A percentile compares a stretch with the other conserved stretches of the same genome.
Evolutionary conservation across 2,329 filamentous ascomycete genomes (phyloP).

Genomic region (Fusarium concolor): DNA sequence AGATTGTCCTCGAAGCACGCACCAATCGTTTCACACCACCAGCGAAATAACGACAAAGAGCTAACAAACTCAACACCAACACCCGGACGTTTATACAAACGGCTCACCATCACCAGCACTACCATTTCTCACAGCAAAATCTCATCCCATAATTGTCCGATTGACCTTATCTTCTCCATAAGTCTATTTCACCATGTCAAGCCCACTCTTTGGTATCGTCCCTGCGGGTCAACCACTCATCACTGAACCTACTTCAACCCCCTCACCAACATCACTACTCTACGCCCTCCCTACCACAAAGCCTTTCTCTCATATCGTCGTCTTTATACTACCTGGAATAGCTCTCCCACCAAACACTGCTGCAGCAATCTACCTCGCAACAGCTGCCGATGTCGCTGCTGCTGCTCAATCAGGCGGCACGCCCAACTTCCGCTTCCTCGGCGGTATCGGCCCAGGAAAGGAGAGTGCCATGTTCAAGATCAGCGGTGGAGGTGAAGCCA

Average conservation of each 20-base stretch:
- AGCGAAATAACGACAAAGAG: constrained; percentile 24
- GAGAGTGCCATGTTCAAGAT: constrained; percentile 93
- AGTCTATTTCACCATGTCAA: constrained; percentile 6
- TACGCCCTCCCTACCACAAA: constrained; percentile 62
- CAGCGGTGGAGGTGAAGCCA: constrained; percentile 50
- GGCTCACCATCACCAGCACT: not conserved
- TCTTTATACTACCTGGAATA: constrained; percentile 87
- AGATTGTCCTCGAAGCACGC: constrained; percentile 31
- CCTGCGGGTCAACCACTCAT: constrained; percentile 70
- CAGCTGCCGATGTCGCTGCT: constrained; percentile 58
- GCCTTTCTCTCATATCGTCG: constrained; percentile 82
- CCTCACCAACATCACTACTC: constrained; percentile 66
- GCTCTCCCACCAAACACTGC: constrained; percentile 79
- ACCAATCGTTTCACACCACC: constrained; percentile 40
- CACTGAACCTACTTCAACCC: constrained; percentile 64
- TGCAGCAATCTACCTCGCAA: constrained; percentile 87
- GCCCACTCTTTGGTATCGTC: constrained; percentile 68
- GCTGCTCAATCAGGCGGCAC: constrained; percentile 55
- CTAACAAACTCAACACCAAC: constrained; percentile 24
- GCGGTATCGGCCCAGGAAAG: constrained; percentile 89
- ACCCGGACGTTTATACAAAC: constrained; percentile 2
- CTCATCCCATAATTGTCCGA: not conserved
- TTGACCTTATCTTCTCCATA: not conserved
- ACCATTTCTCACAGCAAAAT: not conserved
- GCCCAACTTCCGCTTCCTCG: constrained; percentile 83